Conservation (phyloP, 2,329 filamentous ascomycete genomes). For the Cladophialophora carrionii region DNA sequence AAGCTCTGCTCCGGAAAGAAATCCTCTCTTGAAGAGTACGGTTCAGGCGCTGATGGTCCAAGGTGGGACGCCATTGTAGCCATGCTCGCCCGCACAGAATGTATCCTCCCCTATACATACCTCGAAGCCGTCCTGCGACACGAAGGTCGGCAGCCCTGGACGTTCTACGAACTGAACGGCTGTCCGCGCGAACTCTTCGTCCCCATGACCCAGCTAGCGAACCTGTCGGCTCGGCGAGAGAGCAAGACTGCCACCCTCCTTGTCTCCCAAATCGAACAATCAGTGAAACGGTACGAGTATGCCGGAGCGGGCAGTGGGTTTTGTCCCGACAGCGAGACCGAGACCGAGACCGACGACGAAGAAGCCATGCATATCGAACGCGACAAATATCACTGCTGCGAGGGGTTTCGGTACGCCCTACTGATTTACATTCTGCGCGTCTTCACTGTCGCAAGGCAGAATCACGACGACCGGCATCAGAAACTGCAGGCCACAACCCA, state of each 20-base stretch:
- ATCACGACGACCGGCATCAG: too few species aligned
- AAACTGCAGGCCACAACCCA: neutral
- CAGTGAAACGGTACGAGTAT: constrained; percentile 16
- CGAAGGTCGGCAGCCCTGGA: constrained; percentile 25
- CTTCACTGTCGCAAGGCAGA: neutral
- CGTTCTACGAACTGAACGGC: constrained; percentile 27
- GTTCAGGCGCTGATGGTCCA: neutral
- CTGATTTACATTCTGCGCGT: constrained; percentile 25
- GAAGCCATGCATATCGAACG: constrained; percentile 21
- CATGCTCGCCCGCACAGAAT: constrained; percentile 18
- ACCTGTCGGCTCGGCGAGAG: constrained; percentile 5
- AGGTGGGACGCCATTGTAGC: constrained; percentile 27
- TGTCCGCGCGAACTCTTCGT: constrained; percentile 26
- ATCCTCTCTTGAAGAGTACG: neutral
- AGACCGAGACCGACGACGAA: constrained; percentile 2
- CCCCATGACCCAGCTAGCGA: constrained; percentile 22
- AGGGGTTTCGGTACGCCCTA: constrained; percentile 24
- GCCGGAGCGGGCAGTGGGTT: constrained; percentile 6
- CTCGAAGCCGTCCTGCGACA: constrained; percentile 19
- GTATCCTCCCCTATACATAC: constrained; percentile 18
- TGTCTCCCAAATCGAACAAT: constrained; percentile 21
- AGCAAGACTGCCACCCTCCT: neutral
- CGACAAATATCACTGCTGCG: constrained; percentile 24
- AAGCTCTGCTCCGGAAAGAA: neutral
- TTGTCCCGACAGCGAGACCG: neutral